A percentile compares a stretch with the other conserved stretches of the same genome.
Evolutionary conservation across 768 basidiomycete genomes (phyloP).

Genomic region (Mycena venus): DNA sequence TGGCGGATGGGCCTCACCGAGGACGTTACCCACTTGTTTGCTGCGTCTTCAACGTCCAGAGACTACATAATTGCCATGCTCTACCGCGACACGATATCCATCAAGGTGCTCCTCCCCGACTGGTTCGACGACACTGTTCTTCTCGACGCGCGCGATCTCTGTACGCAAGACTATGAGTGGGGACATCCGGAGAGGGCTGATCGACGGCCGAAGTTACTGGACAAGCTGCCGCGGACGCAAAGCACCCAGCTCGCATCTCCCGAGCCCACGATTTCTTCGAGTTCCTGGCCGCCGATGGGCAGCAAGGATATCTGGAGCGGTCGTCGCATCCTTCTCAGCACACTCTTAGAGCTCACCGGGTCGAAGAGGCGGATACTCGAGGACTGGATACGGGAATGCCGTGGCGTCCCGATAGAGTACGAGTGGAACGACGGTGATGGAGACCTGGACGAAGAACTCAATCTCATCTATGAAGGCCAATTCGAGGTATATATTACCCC

Average conservation of each 20-base stretch:
- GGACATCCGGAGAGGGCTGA: conserved; percentile 72
- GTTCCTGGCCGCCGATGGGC: neutral
- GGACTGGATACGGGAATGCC: conserved; percentile 67
- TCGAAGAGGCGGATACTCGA: conserved; percentile 69
- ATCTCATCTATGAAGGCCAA: conserved; percentile 46
- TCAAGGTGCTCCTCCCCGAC: conserved; percentile 83
- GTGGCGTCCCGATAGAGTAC: conserved; percentile 60
- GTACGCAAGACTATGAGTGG: conserved; percentile 76
- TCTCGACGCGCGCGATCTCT: conserved; percentile 63
- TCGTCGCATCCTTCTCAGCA: conserved; percentile 71
- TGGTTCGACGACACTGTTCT: conserved; percentile 90
- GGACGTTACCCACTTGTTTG: conserved; percentile 91
- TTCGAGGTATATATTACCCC: conserved; percentile 81
- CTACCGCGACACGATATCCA: conserved; percentile 64
- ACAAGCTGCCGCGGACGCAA: conserved; percentile 37
- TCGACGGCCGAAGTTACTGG: conserved; percentile 41
- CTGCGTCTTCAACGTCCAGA: conserved; percentile 60
- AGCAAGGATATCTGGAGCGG: conserved; percentile 67
- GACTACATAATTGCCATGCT: conserved; percentile 69
- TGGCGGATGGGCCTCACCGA: conserved; percentile 81
- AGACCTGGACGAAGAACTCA: conserved; percentile 50
- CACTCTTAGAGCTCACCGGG: conserved; percentile 65
- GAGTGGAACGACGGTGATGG: conserved; percentile 40
- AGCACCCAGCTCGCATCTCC: neutral
- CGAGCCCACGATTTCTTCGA: too few relatives aligned